Base-by-base conservation (phyloP, 306 rosid genomes). In the Rosa lucieae region DNA sequence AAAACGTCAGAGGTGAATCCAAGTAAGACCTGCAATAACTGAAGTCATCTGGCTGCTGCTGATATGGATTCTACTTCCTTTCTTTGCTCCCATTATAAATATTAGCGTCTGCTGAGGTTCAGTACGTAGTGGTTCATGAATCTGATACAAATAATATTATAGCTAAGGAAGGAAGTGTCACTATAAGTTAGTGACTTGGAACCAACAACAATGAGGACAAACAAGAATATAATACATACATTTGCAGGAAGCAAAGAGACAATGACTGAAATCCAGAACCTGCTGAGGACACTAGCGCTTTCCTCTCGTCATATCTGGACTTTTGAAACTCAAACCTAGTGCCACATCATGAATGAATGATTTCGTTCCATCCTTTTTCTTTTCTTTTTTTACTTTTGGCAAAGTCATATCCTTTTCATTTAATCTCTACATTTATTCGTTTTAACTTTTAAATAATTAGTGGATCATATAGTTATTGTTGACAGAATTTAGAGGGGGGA, bases 301-400 rank as follows among this genome's bases (percentile, higher is more conserved):
- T 58, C 37, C 69, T 39, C 17, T 73, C 73, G 77, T 79, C 78
- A 73, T 79, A 32, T 32, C n/a, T 13, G 10, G 47, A 10, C 7
- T 26, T 21, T 2, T 63, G 17, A 32, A 12, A 29, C 43, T 63
- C 69, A 32, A 14, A 23, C 17, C 44, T 65, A 6, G 44, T 21
- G 40, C 44, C 69, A 32, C 70, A 26, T 15, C 44, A 8, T 32
- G 32, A 47, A 3, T 66, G 4, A 47, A 3, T 66, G 10, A 63
- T 63, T 3, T 37, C 47, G 0, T 61, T 21, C 32, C 2, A 10
- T 37, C n/a, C 8, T 18, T 39, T 29, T 8, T 10, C 5, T 13
- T 65, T 17, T 43, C 8, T 5, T 6, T 43, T 6, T 6, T 43
- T 43, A 1, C 8, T 2, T 49, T 51, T 13, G 56, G 56, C 12